These are phyloP conservation scores for Nepenthes mirabilis DNA, from an alignment of 148 eudicot genomes.

Conservation along the genomic window DNA sequence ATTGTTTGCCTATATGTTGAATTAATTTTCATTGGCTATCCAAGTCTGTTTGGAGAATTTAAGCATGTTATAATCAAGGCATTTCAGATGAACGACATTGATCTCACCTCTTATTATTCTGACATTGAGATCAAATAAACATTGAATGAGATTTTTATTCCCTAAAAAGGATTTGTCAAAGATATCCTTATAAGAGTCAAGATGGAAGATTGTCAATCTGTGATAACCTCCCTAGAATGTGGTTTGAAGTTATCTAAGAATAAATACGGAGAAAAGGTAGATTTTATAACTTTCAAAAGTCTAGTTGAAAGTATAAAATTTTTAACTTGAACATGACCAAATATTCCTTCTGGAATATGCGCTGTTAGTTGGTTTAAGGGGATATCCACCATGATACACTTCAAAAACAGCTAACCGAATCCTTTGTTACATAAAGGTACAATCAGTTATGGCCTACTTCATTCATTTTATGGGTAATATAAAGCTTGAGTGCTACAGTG, in stretches of 20 bases:
- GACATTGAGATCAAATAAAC: neutral
- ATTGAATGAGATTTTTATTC: neutral
- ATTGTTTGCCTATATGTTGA: conserved; percentile 3
- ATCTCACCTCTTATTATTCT: neutral
- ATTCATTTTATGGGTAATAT: no score
- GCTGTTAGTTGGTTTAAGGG: conserved; percentile 5
- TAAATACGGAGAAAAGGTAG: conserved; percentile 1
- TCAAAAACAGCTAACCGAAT: conserved; percentile 7
- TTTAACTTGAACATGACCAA: conserved; percentile 4
- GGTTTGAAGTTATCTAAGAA: neutral
- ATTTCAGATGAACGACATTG: conserved; percentile 1
- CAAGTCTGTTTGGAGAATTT: neutral
- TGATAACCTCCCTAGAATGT: neutral
- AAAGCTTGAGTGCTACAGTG: neutral
- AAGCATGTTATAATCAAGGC: neutral
- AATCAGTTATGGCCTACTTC: no score
- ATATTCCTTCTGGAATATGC: conserved; percentile 2
- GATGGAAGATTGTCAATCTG: neutral
- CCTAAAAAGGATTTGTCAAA: neutral
- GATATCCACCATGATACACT: neutral
- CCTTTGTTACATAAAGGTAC: conserved; percentile 2
- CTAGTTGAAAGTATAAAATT: conserved; percentile 6
- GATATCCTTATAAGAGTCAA: neutral
- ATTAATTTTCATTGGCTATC: neutral
- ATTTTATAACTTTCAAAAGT: neutral